Base-by-base conservation (phyloP, 257 asterid genomes). In the Scutellaria galericulata region DNA sequence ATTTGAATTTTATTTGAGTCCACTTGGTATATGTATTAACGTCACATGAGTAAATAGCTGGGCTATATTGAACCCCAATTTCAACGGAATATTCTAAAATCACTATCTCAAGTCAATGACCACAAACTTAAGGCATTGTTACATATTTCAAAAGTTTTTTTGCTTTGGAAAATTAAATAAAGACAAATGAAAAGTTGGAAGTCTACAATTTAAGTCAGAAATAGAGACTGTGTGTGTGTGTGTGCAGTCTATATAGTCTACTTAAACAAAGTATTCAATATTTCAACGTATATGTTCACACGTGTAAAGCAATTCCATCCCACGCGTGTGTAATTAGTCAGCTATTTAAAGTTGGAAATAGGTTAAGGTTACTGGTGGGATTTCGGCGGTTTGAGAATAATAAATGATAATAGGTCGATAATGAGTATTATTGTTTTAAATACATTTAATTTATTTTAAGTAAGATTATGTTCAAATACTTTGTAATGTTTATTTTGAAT, bases 71-170 rank as follows among this genome's bases (percentile, higher is more conserved):
- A 42, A 37, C 24, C 70, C 12, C 37, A 65, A 65, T 50, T 79
- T 57, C 77, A n/a, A 66, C 20, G 27, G 67, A 75, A 66, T 45
- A 54, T 60, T 75, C 72, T 24, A 46, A 57, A 15, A 71, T 79
- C 80, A 15, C 75, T 8, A 8, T 75, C 78, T 45, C 6, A 66
- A 70, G 84, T 80, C 84, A 80, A 80, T 72, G 76, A 46, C 81
- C 84, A 55, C 4, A 48, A 72, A 11, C 66, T 67, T 47, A 72
- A 67, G 81, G 74, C 81, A 45, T 10, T 55, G 68, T 18, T 31
- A 0, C 48, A 50, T 22, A 59, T 78, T 70, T 68, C 71, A 55
- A 20, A 64, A 70, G 24, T 31, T 9, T 59, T 24, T 18, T 15
- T 13, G 54, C 65, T 71, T 66, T 72, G 53, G 54, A 76, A 75